Percentiles rank a stretch among this genome's conserved stretches.
phyloP scores from a whole-genome alignment of 2,329 filamentous ascomycete genomes.

The Botryosphaeria dothidea region DNA sequence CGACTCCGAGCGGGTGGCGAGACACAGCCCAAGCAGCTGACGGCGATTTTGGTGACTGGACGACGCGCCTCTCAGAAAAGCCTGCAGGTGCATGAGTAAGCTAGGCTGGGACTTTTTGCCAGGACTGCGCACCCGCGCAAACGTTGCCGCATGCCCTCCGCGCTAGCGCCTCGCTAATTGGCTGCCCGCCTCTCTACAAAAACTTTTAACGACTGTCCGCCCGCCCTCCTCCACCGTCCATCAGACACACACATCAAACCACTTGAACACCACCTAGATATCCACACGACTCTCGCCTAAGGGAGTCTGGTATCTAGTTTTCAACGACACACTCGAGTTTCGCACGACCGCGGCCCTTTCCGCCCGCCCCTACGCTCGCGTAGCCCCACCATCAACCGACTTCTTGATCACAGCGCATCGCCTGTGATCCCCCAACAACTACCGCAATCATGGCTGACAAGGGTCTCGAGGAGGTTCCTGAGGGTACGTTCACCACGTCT shows the following conservation, averaged over 20 bases:
- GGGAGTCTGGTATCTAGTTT: slow-evolving; percentile 52
- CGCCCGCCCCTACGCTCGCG: slow-evolving; percentile 42
- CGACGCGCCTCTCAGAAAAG: slow-evolving; percentile 1
- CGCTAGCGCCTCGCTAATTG: slow-evolving; percentile 22
- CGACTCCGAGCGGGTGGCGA: slow-evolving; percentile 6
- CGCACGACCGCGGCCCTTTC: slow-evolving; percentile 39
- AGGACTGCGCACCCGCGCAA: slow-evolving; percentile 7
- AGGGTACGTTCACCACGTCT: slow-evolving; percentile 65
- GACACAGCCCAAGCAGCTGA: background rate
- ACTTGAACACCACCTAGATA: slow-evolving; percentile 40
- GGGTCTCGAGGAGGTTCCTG: slow-evolving; percentile 97
- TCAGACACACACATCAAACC: slow-evolving; percentile 28
- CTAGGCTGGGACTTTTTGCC: background rate
- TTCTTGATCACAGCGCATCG: slow-evolving; percentile 51
- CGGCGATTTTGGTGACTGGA: background rate
- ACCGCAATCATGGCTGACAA: slow-evolving; percentile 97
- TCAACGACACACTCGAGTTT: slow-evolving; percentile 27
- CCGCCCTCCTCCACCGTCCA: slow-evolving; percentile 28
- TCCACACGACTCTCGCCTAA: slow-evolving; percentile 44
- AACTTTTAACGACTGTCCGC: slow-evolving; percentile 25
- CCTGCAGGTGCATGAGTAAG: slow-evolving; percentile 2
- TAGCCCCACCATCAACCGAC: slow-evolving; percentile 36
- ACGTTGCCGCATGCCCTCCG: slow-evolving; percentile 14
- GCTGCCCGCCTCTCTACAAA: slow-evolving; percentile 18
- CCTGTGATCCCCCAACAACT: slow-evolving; percentile 63